Percentiles rank a stretch among this genome's conserved stretches.
phyloP scores from a whole-genome alignment of 179 eudicot genomes.

The Camellia oleifera region DNA sequence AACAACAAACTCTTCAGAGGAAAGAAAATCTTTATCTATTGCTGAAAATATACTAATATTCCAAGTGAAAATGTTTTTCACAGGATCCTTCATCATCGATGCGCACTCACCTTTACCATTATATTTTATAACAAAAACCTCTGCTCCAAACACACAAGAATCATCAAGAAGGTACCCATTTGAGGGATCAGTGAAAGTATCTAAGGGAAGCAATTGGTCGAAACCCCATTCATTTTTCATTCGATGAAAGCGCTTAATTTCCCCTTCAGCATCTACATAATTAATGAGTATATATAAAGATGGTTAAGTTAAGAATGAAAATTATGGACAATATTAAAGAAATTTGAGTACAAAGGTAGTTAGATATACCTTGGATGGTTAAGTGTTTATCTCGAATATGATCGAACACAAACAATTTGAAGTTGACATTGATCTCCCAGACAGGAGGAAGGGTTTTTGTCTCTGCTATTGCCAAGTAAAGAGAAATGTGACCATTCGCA shows the following conservation, averaged over 20 bases:
- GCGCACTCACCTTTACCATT: not conserved
- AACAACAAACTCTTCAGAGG: not conserved
- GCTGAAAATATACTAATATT: not conserved
- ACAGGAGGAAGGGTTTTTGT: not conserved
- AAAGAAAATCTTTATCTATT: not conserved
- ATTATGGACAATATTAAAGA: not conserved
- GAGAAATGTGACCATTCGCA: not conserved
- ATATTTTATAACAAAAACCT: not conserved
- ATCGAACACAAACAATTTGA: not conserved
- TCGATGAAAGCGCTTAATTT: not conserved
- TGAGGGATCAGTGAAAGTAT: not conserved
- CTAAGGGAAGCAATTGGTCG: not conserved
- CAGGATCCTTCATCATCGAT: not conserved
- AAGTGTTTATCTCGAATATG: not conserved
- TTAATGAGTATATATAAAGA: not conserved
- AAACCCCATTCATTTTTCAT: constrained; percentile 9
- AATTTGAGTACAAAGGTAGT: not conserved
- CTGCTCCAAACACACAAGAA: constrained; percentile 11
- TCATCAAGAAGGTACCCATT: not conserved
- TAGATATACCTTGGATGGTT: not conserved
- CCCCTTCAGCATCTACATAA: not conserved
- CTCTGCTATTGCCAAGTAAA: not conserved
- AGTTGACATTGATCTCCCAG: not conserved
- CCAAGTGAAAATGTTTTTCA: not conserved
- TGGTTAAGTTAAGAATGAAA: too few relatives aligned